Conservation (phyloP, 2,329 filamentous ascomycete genomes). For the Colletotrichum caudatum region DNA sequence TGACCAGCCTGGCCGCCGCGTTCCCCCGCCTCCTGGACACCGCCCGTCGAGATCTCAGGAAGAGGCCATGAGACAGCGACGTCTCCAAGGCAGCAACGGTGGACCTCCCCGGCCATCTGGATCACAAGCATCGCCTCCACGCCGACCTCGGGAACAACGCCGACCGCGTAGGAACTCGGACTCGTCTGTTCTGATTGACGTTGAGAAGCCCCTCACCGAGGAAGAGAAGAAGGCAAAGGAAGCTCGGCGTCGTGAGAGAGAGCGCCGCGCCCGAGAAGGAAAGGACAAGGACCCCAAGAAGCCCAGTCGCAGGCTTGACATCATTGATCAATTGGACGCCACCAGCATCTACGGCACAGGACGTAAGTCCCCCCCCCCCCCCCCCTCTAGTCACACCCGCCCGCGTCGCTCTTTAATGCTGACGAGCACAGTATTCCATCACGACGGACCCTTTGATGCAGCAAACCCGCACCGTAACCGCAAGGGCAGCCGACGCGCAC, state of each 20-base stretch:
- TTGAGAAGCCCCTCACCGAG: conserved; percentile 69
- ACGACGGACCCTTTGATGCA: conserved; percentile 97
- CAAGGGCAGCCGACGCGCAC: conserved; percentile 82
- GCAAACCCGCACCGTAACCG: conserved; percentile 95
- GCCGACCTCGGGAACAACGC: conserved; percentile 55
- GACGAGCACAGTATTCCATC: conserved; percentile 82
- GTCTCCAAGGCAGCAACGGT: conserved; percentile 53
- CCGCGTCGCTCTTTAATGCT: conserved; percentile 24
- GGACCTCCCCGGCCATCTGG: conserved; percentile 49
- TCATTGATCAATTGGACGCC: conserved; percentile 97
- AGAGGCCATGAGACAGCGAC: conserved; percentile 68
- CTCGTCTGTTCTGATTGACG: conserved; percentile 73
- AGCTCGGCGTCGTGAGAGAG: conserved; percentile 63
- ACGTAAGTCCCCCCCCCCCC: conserved; percentile 66
- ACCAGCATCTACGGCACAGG: conserved; percentile 96
- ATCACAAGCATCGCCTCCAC: conserved; percentile 55
- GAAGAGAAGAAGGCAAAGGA: conserved; percentile 67
- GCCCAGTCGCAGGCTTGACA: conserved; percentile 73
- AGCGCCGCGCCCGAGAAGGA: conserved; percentile 62
- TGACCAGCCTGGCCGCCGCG: conserved; percentile 56
- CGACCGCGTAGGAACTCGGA: conserved; percentile 82
- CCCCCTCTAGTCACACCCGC: neutral
- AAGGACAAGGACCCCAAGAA: conserved; percentile 62
- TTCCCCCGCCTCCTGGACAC: conserved; percentile 62
- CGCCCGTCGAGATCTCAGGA: conserved; percentile 76